Conservation (phyloP, 2,329 filamentous ascomycete genomes). For the Colletotrichum shisoi region DNA sequence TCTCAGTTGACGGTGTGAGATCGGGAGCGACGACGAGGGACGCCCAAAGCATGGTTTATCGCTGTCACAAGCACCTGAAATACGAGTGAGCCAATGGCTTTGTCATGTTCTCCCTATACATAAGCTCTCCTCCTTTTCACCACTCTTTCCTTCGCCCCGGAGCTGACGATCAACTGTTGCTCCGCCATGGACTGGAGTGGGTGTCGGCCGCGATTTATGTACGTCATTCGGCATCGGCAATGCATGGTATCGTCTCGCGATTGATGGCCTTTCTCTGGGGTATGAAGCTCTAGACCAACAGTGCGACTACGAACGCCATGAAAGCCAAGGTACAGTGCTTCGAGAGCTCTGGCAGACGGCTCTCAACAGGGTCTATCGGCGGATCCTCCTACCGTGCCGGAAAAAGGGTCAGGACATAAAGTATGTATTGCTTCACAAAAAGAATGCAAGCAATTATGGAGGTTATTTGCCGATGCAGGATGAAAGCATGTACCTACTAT, state of each 20-base stretch:
- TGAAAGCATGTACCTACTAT: no score
- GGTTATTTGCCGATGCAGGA: constrained; percentile 21
- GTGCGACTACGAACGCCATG: constrained; percentile 9
- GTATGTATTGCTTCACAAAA: constrained; percentile 21
- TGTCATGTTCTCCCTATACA: constrained; percentile 29
- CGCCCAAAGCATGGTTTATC: constrained; percentile 33
- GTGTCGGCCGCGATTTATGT: constrained; percentile 29
- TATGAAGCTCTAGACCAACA: constrained; percentile 23
- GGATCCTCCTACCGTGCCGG: constrained; percentile 15
- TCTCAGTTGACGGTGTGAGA: constrained; percentile 5
- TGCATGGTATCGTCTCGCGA: constrained; percentile 33
- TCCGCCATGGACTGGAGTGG: constrained; percentile 34
- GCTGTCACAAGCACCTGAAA: constrained; percentile 30
- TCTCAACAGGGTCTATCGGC: constrained; percentile 14
- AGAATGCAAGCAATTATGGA: constrained; percentile 27
- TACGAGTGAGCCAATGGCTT: constrained; percentile 24
- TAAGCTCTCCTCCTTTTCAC: constrained; percentile 29
- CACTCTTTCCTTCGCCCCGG: constrained; percentile 23
- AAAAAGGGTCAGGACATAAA: not conserved
- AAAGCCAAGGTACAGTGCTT: constrained; percentile 5
- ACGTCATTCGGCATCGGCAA: constrained; percentile 39
- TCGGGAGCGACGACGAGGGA: constrained; percentile 7
- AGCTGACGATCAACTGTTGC: constrained; percentile 31
- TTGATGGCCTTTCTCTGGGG: constrained; percentile 17
- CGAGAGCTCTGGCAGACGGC: not conserved